Base-by-base conservation (phyloP, 2,329 filamentous ascomycete genomes). In the Sclerotinia nivalis region DNA sequence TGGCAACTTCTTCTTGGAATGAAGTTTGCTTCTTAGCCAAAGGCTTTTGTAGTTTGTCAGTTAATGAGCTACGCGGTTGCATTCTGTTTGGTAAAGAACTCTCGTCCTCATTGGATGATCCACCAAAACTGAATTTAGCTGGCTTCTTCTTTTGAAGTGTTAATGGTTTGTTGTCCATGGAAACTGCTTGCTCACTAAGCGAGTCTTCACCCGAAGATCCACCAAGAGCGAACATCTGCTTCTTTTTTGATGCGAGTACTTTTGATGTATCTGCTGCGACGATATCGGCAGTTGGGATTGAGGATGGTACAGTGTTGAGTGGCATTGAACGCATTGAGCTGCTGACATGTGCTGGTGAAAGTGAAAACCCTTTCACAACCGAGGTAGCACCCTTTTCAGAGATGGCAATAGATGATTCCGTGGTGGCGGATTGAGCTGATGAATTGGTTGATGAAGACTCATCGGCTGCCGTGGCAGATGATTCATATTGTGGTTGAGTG, bases 281-380 rank as follows among this genome's bases (percentile, higher is more conserved):
- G 43, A 90, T 81, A 73, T 86, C 85, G 72, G 81, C 88, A 76
- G 83, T 87, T 73, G 83, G 82, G 77, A 69, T 82, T 78, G 73
- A 83, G 76, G 62, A 82, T 69, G 70, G 83, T 22, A 72, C 75
- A 20, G 71, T 74, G 28, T 77, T 69, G 47, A 78, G 74, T 58
- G 77, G 77, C 52, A 78, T 75, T 31, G 76, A 90, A 74, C 89
- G 86, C 76, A 89, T 88, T 0, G 89, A 91, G 1, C 88, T 90
- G 13, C 89, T 90, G 55, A 91, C 84, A 71, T 90, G 88, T 37
- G 91, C 90, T 2, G 92, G 92, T 6, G 91, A 92, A 81, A 97
- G 97, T 7, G 91, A 92, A 81, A 97, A 97, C 70, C 94, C 94
- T 73, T 92, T 91, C 66, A 97, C 90, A 70, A 97, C 87, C 73